Percentiles rank a stretch among this genome's conserved stretches.
Evolutionary conservation across 2,329 filamentous ascomycete species (phyloP).

Genomic region (Ophiostoma novo-ulmi): DNA sequence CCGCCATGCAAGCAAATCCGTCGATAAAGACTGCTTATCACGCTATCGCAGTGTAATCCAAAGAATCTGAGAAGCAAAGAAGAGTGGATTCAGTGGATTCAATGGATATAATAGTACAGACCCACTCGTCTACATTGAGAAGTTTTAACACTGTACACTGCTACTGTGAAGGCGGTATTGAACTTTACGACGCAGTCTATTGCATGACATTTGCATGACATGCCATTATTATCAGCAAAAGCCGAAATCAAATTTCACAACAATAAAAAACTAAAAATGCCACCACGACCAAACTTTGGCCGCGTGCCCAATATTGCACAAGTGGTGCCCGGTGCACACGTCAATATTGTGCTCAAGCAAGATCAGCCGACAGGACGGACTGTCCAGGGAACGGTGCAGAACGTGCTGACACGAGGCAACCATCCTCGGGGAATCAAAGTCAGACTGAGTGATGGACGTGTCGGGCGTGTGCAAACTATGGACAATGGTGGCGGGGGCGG

Average conservation of each 20-base stretch:
- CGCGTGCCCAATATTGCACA: conserved; percentile 30
- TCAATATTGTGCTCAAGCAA: conserved; percentile 69
- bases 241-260: too few species aligned
- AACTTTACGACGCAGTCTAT: not conserved
- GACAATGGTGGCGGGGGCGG: conserved; percentile 27
- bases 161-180: not conserved
- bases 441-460: conserved; percentile 62
- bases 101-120: not conserved
- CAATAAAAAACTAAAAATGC: not conserved
- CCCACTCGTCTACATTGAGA: too few species aligned
- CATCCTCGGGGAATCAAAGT: conserved; percentile 78
- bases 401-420: conserved; percentile 66
- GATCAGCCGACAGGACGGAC: conserved; percentile 71
- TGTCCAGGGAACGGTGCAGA: conserved; percentile 60
- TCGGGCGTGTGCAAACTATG: conserved; percentile 68
- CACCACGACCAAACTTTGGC: conserved; percentile 10
- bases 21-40: conserved; percentile 4
- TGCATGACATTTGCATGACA: not conserved
- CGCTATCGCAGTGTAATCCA: conserved; percentile 1
- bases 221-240: not conserved
- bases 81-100: not conserved
- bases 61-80: not conserved
- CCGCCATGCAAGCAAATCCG: conserved; percentile 5
- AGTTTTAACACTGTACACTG: not conserved
- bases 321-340: conserved; percentile 56